A percentile compares a stretch with the other conserved stretches of the same genome.
Conservation (phyloP, 352 stramenopile species). For the Phytophthora pseudosyringae region DNA sequence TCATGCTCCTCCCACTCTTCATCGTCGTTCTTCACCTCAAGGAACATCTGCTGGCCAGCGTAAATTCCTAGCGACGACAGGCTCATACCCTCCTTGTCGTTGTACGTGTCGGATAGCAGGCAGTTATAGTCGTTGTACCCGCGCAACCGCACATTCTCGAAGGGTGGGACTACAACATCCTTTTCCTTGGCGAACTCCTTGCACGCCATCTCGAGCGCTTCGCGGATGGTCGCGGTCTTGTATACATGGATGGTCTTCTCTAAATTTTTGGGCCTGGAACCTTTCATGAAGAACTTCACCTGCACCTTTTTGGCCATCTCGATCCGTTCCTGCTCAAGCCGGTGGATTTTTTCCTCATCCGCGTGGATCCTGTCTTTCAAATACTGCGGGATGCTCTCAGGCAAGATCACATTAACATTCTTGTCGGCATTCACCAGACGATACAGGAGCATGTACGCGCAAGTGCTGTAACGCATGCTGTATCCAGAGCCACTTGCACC, state of each 20-base stretch:
- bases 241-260: constrained; percentile 80
- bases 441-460: constrained; percentile 94
- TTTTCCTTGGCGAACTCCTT: constrained; percentile 71
- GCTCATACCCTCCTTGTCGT: constrained; percentile 58
- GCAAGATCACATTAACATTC: constrained; percentile 70
- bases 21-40: constrained; percentile 67
- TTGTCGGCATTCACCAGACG: constrained; percentile 69
- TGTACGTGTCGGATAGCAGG: constrained; percentile 68
- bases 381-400: constrained; percentile 70
- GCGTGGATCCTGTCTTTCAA: constrained; percentile 69
- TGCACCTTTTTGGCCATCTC: constrained; percentile 82
- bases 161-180: constrained; percentile 49
- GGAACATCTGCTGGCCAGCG: constrained; percentile 72
- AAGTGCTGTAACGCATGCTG: constrained; percentile 74
- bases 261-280: constrained; percentile 63
- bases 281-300: constrained; percentile 85
- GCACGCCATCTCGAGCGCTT: constrained; percentile 50
- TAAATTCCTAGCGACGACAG: constrained; percentile 70
- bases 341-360: constrained; percentile 67
- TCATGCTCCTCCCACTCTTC: constrained; percentile 77
- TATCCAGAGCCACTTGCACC: constrained; percentile 61
- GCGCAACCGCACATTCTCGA: constrained; percentile 68
- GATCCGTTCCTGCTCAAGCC: constrained; percentile 65
- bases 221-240: constrained; percentile 70
- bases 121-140: constrained; percentile 84